Evolutionary conservation across 306 rosid species (phyloP), one percentile per base, ranked within the genome.

Genomic region (Prunus mongolica): DNA sequence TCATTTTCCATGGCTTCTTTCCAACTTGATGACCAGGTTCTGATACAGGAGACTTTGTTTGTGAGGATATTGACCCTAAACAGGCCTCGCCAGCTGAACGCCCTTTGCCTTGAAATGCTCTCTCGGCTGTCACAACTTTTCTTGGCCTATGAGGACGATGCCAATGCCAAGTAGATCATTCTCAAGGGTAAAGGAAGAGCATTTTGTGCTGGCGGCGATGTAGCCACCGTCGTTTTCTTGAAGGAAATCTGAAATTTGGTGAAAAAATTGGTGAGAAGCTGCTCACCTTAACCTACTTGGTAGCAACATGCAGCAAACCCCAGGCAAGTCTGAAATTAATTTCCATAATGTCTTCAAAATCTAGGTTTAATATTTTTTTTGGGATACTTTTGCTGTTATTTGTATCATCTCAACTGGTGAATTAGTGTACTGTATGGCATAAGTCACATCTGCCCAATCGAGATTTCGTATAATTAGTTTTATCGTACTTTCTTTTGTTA

Each of bases 181-280:
- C 12, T 89, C 73, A 87, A 91, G 91, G 94, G 91, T 71, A 89
- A 78, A 72, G 97, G 97, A 67, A 87, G 87, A 80, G 92, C 97
- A 76, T 91, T 89, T 72, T 91, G 89, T 82, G 92, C 97, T 69
- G 95, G 97, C 12, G 94, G 92, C 19, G 97, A 91, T 78, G 88
- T 87, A 62, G 73, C 85, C 15, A 38, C 84, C 1, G 84, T 49
- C 75, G 74, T 54, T 61, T 20, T 19, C 69, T 2, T 38, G 27
- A 20, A 72, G 82, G 89, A 81, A 62, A 80, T 63, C 87, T 93
- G 97, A 79, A 80, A 75, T 62, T 27, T 25, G 92, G 90, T 34
- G 88, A 89, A 68, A 68, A 27, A 11, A 76, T 67, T 70, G 78
- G 79, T 80, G 62, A 12, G 72, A 83, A 30, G 54, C 84, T 88